Percentiles rank a stretch among this genome's conserved stretches.
These are phyloP conservation scores for Melocanna baccifera DNA, from an alignment of 176 grass and related monocot genomes.

Conservation along the genomic window DNA sequence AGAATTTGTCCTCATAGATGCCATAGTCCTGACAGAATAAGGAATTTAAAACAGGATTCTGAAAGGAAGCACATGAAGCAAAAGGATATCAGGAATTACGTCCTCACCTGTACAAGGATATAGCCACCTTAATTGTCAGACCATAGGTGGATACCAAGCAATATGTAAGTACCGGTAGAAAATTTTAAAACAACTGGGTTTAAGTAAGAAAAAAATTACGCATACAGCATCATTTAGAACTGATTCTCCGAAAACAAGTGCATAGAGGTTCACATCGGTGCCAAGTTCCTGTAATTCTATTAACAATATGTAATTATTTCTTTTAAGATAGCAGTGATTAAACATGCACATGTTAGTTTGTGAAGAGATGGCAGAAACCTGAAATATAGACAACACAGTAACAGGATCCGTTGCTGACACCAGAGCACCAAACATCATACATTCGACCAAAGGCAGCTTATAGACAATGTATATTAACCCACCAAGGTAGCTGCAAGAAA, in stretches of 20 bases:
- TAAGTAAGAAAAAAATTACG: neutral
- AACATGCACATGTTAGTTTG: neutral
- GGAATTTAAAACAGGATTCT: neutral
- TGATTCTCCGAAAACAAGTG: conserved; percentile 92
- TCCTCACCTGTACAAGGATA: conserved; percentile 89
- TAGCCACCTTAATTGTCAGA: conserved; percentile 73
- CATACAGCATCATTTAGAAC: conserved; percentile 94
- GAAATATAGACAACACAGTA: conserved; percentile 94
- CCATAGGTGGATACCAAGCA: conserved; percentile 23
- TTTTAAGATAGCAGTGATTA: neutral
- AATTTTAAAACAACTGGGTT: neutral
- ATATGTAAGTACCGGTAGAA: conserved; percentile 27
- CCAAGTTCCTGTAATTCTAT: conserved; percentile 72
- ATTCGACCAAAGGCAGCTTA: conserved; percentile 81
- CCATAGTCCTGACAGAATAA: conserved; percentile 46
- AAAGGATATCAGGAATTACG: neutral
- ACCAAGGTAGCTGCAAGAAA: conserved; percentile 47
- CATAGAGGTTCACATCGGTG: conserved; percentile 88
- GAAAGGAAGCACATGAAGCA: neutral
- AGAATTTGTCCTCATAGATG: conserved; percentile 47
- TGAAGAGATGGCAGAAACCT: conserved; percentile 49
- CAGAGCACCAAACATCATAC: conserved; percentile 97
- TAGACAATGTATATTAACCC: conserved; percentile 79
- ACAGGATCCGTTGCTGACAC: conserved; percentile 98
- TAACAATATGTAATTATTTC: conserved; percentile 1